These are phyloP conservation scores for Chrysoporthe deuterocubensis DNA, from an alignment of 2,329 filamentous ascomycete species.

Conservation along the genomic window DNA sequence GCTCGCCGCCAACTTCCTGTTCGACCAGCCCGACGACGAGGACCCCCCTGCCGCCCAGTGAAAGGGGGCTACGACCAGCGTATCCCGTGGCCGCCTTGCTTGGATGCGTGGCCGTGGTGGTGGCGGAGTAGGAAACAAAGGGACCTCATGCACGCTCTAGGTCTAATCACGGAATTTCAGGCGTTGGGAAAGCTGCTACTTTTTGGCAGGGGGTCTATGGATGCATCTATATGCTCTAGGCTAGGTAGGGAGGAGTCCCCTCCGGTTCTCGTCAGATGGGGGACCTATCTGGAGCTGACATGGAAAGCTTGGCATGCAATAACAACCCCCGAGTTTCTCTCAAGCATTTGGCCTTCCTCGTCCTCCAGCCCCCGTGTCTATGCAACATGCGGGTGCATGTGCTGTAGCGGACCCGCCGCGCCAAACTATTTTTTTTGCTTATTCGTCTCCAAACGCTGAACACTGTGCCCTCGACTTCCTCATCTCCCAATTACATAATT, in stretches of 20 bases:
- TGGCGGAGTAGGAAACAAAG: slow-evolving; percentile 2
- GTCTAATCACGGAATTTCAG: slow-evolving; percentile 5
- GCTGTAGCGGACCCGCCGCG: background rate
- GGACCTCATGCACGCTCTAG: background rate
- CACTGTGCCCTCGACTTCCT: no score
- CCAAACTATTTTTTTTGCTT: no score
- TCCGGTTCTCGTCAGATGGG: background rate
- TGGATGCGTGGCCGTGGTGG: background rate
- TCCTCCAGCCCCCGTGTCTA: background rate
- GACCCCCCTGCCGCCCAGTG: slow-evolving; percentile 54
- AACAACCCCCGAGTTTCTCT: background rate
- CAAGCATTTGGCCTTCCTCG: background rate
- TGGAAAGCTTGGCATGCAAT: slow-evolving; percentile 2
- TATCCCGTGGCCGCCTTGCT: background rate
- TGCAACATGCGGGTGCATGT: background rate
- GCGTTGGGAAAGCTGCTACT: slow-evolving; percentile 18
- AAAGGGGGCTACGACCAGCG: slow-evolving; percentile 29
- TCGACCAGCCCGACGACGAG: slow-evolving; percentile 92
- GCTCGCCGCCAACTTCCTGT: slow-evolving; percentile 95
- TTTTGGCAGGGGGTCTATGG: background rate
- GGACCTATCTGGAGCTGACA: background rate
- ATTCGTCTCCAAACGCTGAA: no score
- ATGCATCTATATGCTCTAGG: slow-evolving; percentile 14
- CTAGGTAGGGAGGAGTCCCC: background rate
- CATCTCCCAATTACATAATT: no score